Conservation (phyloP, 1,284 basidiomycete species). For the Thelephora terrestris region DNA sequence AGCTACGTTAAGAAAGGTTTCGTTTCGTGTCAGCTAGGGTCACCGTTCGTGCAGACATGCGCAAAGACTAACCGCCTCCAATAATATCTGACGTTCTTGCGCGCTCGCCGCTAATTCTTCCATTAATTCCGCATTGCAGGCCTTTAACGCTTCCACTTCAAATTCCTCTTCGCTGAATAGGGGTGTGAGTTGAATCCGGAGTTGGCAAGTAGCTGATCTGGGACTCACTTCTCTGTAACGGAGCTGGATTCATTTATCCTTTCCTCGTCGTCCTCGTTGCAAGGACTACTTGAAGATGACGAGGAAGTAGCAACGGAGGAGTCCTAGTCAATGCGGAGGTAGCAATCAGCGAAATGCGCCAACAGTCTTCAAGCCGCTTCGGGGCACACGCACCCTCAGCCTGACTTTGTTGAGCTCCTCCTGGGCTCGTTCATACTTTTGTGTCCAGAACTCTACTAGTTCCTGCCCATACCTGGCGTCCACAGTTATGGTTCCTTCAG, state of each 20-base stretch:
- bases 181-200: no score
- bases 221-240: no score
- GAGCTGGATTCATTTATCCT: no score
- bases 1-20: not conserved
- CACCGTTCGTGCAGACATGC: not conserved
- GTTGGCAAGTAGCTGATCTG: no score
- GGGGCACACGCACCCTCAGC: conserved; percentile 8
- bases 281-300: not conserved
- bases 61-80: not conserved
- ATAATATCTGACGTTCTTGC: not conserved
- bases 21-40: not conserved
- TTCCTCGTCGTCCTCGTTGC: not conserved
- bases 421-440: conserved; percentile 10
- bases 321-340: not conserved
- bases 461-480: conserved; percentile 9
- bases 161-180: no score
- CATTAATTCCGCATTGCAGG: not conserved
- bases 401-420: conserved; percentile 9
- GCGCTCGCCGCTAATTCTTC: not conserved
- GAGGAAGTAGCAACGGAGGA: not conserved
- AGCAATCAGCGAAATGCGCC: not conserved
- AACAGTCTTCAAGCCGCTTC: not conserved
- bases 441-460: conserved; percentile 10
- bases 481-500: not conserved
- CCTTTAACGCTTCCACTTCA: no score